These are phyloP conservation scores for Epichloe sp. DNA, from an alignment of 2,329 filamentous ascomycete species.

Conservation along the genomic window DNA sequence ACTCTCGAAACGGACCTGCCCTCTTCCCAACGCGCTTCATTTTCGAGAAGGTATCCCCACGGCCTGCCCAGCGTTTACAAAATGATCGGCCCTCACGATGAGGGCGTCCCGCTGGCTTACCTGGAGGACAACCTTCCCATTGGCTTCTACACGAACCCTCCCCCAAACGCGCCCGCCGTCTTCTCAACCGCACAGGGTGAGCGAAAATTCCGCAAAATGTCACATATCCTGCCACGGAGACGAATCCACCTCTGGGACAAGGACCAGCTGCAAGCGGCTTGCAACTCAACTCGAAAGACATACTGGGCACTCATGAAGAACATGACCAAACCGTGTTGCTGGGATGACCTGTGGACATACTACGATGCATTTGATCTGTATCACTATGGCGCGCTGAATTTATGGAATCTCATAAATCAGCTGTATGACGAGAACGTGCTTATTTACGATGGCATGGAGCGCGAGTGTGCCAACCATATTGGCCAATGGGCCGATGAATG, in stretches of 20 bases:
- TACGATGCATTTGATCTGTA: constrained; percentile 37
- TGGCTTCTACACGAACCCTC: constrained; percentile 25
- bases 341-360: constrained; percentile 31
- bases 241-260: constrained; percentile 25
- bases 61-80: constrained; percentile 23
- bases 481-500: constrained; percentile 26
- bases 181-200: constrained; percentile 26
- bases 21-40: constrained; percentile 13
- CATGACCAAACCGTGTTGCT: constrained; percentile 19
- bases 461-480: constrained; percentile 15
- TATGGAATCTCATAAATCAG: constrained; percentile 32
- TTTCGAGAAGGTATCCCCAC: constrained; percentile 21
- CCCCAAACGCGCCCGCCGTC: constrained; percentile 17
- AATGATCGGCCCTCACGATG: constrained; percentile 15
- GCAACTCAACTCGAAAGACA: constrained; percentile 25
- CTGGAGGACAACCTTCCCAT: constrained; percentile 23
- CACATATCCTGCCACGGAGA: constrained; percentile 15
- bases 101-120: constrained; percentile 17
- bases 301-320: constrained; percentile 23
- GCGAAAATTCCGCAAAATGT: constrained; percentile 16
- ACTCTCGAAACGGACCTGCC: constrained; percentile 13
- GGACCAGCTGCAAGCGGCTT: constrained; percentile 24
- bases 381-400: constrained; percentile 31
- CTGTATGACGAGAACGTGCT: constrained; percentile 27
- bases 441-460: constrained; percentile 15